Evolutionary conservation across 169 alveolate genomes (phyloP).

Genomic region (Eimeria acervulina): DNA sequence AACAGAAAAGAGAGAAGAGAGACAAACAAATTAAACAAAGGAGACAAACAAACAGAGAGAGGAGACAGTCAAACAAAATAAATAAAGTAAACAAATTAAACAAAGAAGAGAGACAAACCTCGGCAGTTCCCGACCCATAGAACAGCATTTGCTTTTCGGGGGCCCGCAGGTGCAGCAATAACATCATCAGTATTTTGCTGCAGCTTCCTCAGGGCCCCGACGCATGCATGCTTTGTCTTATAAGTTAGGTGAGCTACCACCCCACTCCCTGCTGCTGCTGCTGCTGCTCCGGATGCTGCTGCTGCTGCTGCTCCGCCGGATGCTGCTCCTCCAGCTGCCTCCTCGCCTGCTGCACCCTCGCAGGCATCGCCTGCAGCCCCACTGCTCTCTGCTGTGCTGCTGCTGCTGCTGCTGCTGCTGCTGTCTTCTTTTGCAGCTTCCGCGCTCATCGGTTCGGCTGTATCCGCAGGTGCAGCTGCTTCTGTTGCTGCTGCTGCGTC

Average conservation of each 20-base stretch:
- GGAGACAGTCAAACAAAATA: no score
- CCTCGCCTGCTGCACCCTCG: not conserved
- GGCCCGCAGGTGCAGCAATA: constrained; percentile 69
- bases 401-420: constrained; percentile 23
- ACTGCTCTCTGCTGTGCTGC: not conserved
- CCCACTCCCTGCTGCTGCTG: not conserved
- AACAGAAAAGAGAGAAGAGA: no score
- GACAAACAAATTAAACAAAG: no score
- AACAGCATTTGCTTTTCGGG: constrained; percentile 69
- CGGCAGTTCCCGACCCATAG: constrained; percentile 79
- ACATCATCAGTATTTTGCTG: constrained; percentile 50
- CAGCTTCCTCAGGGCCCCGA: constrained; percentile 69
- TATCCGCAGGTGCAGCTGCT: constrained; percentile 40
- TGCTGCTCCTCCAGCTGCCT: not conserved
- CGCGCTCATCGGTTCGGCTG: not conserved
- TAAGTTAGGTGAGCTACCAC: constrained; percentile 75
- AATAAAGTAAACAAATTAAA: no score
- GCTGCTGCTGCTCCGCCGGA: not conserved
- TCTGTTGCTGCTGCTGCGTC: not conserved
- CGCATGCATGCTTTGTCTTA: constrained; percentile 68
- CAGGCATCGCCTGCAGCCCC: not conserved
- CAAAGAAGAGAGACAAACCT: no score
- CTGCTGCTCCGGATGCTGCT: no score
- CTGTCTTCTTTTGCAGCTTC: not conserved
- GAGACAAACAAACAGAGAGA: no score